Evolutionary conservation across 164 flowering plant genomes (phyloP).

Genomic region (Sedum album): DNA sequence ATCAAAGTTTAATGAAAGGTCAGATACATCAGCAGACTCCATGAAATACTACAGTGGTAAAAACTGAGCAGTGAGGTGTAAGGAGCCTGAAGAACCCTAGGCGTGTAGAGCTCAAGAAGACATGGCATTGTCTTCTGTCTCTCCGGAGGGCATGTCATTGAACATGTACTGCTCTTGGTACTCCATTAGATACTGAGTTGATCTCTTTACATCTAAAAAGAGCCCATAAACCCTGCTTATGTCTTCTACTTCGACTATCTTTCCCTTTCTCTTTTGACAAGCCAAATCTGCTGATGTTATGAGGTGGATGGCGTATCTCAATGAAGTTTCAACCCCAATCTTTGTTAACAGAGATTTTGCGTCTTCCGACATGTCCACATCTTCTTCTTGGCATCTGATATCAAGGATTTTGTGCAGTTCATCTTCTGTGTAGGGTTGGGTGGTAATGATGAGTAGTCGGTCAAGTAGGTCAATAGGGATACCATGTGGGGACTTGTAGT

Average conservation of each 20-base stretch:
- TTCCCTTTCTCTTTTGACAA: slow-evolving; percentile 86
- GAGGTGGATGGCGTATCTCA: slow-evolving; percentile 84
- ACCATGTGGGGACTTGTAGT: slow-evolving; percentile 95
- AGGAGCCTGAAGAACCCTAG: not conserved
- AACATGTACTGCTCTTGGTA: slow-evolving; percentile 87
- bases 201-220: slow-evolving; percentile 80
- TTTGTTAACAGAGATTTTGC: slow-evolving; percentile 57
- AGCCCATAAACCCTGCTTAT: slow-evolving; percentile 65
- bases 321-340: slow-evolving; percentile 47
- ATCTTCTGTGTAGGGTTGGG: slow-evolving; percentile 76
- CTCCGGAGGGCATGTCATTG: slow-evolving; percentile 42
- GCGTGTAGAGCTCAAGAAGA: slow-evolving; percentile 12
- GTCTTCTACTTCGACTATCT: slow-evolving; percentile 72
- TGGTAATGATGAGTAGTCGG: slow-evolving; percentile 78
- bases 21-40: not conserved
- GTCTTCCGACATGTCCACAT: slow-evolving; percentile 85
- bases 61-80: too few relatives aligned
- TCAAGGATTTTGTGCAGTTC: slow-evolving; percentile 74
- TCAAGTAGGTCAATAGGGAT: slow-evolving; percentile 89
- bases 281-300: slow-evolving; percentile 77
- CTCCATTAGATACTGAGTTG: slow-evolving; percentile 85
- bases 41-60: not conserved
- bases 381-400: slow-evolving; percentile 91
- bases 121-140: slow-evolving; percentile 43
- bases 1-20: not conserved